phyloP scores from a whole-genome alignment of 371 early-diverging fungal genomes.

The Mortierella sp. region DNA sequence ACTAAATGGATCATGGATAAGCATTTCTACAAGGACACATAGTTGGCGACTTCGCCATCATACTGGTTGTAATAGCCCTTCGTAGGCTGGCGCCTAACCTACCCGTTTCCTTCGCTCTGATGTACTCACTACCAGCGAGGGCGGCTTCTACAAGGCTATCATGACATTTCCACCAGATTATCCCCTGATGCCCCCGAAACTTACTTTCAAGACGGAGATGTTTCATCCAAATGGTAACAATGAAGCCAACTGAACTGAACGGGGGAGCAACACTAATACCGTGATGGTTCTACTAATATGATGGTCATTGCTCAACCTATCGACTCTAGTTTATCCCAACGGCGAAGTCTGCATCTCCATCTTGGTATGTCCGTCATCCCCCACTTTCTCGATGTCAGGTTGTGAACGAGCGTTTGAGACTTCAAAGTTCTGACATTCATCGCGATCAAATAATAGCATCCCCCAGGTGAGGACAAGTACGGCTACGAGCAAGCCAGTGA shows the following conservation, averaged over 20 bases:
- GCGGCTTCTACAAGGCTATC: conserved; percentile 90
- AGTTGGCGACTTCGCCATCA: no score
- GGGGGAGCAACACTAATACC: background rate
- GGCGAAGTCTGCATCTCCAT: conserved; percentile 95
- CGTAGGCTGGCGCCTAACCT: background rate
- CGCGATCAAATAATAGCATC: conserved; percentile 58
- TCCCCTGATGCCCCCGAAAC: conserved; percentile 84
- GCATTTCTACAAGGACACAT: no score
- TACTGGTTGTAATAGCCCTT: no score
- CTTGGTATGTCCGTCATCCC: conserved; percentile 61
- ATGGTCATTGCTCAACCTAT: background rate
- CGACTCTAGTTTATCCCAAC: conserved; percentile 71
- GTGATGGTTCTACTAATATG: background rate
- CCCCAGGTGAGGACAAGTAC: conserved; percentile 87
- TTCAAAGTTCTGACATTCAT: background rate
- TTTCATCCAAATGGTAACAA: conserved; percentile 83
- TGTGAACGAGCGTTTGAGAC: background rate
- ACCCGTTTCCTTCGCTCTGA: background rate
- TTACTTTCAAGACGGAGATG: conserved; percentile 84
- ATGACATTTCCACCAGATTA: conserved; percentile 88
- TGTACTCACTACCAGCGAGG: conserved; percentile 66
- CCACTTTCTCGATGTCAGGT: background rate
- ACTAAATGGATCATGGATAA: no score
- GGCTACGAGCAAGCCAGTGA: conserved; percentile 93
- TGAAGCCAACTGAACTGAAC: no score